Evolutionary conservation across 306 rosid species (phyloP).

Genomic region (Cicer cuneatum): DNA sequence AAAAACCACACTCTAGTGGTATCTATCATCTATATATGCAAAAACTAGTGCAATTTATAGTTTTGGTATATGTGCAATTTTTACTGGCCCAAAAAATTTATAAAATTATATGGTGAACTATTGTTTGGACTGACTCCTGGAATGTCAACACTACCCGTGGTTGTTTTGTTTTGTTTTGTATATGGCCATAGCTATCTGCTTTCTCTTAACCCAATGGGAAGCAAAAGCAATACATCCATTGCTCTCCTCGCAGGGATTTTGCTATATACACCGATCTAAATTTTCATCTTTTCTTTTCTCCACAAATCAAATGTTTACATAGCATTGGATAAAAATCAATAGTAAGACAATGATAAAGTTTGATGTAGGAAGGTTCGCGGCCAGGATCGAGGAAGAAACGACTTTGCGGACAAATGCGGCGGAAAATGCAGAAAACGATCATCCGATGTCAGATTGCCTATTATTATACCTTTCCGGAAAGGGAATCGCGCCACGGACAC

Average conservation of each 20-base stretch:
- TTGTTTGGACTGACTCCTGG: constrained; percentile 46
- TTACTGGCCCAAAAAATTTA: constrained; percentile 7
- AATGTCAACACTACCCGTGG: constrained; percentile 36
- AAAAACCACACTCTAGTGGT: neutral
- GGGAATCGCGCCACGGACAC: too few species aligned
- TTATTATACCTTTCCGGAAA: too few species aligned
- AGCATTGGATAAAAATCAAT: neutral
- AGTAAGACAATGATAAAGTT: neutral
- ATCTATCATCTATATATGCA: constrained; percentile 24
- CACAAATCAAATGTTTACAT: neutral
- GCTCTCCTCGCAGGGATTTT: neutral
- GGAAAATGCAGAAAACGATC: too few species aligned
- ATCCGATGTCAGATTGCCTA: too few species aligned
- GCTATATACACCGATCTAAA: constrained; percentile 3
- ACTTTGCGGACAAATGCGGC: too few species aligned
- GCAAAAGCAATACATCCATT: neutral
- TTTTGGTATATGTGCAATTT: constrained; percentile 10
- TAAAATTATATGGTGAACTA: constrained; percentile 39
- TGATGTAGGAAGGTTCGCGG: too few species aligned
- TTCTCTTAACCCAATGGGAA: constrained; percentile 20
- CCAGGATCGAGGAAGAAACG: too few species aligned
- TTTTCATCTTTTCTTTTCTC: neutral
- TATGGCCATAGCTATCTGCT: constrained; percentile 16
- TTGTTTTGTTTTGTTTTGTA: neutral
- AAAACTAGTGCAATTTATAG: constrained; percentile 25